Percentiles rank a stretch among this genome's conserved stretches.
Conservation (phyloP, 2,329 filamentous ascomycete genomes). For the Trichoderma simmonsii region DNA sequence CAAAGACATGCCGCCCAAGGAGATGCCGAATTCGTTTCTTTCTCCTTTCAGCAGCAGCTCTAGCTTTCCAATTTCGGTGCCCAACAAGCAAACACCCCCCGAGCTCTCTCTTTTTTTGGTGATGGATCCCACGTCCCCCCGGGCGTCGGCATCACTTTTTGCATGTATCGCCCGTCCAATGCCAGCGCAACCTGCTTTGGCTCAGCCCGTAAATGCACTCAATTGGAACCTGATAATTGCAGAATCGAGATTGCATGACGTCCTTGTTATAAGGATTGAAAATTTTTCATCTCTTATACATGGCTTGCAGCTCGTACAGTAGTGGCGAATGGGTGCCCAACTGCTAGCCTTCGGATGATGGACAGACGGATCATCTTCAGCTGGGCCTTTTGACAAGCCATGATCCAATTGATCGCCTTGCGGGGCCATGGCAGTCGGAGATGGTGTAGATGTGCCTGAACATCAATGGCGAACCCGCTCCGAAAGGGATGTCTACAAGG, state of each 20-base stretch:
- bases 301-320: neutral
- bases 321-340: conserved; percentile 1
- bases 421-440: neutral
- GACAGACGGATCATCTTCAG: neutral
- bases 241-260: neutral
- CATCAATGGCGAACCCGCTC: neutral
- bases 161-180: neutral
- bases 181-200: neutral
- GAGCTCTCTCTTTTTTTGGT: neutral
- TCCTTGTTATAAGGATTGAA: neutral
- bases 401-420: conserved; percentile 3
- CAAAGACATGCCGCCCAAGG: neutral
- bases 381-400: neutral
- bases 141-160: neutral
- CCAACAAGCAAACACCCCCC: neutral
- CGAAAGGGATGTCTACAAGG: neutral
- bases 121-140: neutral
- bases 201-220: neutral
- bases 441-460: conserved; percentile 11
- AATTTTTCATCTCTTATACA: neutral
- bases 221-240: neutral
- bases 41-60: neutral
- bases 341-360: neutral
- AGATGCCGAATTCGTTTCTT: neutral
- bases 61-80: neutral